phyloP scores from a whole-genome alignment of 2,329 filamentous ascomycete species.

The Bipolaris gigantea region DNA sequence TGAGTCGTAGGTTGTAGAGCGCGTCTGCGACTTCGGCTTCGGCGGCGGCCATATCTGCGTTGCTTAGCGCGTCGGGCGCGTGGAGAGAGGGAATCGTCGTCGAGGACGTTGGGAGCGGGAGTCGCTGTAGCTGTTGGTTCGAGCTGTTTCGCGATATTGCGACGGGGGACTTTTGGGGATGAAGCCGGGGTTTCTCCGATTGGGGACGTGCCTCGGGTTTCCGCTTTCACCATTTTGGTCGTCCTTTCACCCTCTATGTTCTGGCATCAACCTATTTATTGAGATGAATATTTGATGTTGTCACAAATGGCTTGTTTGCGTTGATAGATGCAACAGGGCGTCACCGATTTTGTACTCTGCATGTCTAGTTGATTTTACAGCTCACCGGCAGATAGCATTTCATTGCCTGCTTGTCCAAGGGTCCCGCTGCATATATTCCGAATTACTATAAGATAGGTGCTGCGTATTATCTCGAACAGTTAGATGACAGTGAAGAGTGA shows the following conservation, averaged over 20 bases:
- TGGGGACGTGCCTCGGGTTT: constrained; percentile 13
- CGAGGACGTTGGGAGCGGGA: neutral
- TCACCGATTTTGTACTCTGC: neutral
- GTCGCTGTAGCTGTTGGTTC: constrained; percentile 1
- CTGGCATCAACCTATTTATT: neutral
- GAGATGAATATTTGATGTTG: neutral
- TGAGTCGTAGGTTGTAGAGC: constrained; percentile 79
- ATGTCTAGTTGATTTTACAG: neutral
- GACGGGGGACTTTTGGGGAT: constrained; percentile 13
- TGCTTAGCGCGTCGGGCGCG: constrained; percentile 19
- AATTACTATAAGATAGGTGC: too few relatives aligned
- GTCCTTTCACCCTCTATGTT: too few relatives aligned
- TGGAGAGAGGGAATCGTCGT: neutral
- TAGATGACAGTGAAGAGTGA: too few relatives aligned
- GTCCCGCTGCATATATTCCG: too few relatives aligned
- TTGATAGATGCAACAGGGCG: too few relatives aligned
- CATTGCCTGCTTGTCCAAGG: too few relatives aligned
- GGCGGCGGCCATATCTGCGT: constrained; percentile 25
- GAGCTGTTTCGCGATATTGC: constrained; percentile 14
- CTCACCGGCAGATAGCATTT: neutral
- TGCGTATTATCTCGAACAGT: too few relatives aligned
- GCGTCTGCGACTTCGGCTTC: constrained; percentile 60
- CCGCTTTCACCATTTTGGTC: neutral
- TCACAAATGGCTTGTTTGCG: neutral
- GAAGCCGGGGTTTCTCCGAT: constrained; percentile 15